phyloP scores from a whole-genome alignment of 345 rosid genomes.

The Lenwebbia sp. region DNA sequence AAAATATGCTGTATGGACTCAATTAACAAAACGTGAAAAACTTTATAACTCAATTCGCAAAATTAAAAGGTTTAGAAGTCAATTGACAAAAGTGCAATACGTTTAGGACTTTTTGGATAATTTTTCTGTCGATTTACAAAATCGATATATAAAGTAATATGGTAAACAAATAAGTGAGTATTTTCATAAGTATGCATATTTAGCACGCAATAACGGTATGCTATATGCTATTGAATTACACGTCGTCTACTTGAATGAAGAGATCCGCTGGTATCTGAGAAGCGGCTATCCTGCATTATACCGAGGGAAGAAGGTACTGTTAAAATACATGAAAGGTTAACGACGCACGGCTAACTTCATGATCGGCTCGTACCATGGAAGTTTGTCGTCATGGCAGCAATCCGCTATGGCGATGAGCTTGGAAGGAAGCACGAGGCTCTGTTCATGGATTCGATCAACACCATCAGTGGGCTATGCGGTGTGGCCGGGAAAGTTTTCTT shows the following conservation, averaged over 20 bases:
- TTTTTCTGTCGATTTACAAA: too few species aligned
- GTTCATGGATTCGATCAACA: slow-evolving; percentile 16
- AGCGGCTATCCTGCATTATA: slow-evolving; percentile 42
- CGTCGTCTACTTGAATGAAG: slow-evolving; percentile 44
- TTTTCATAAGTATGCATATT: too few species aligned
- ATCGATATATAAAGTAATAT: too few species aligned
- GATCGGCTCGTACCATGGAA: slow-evolving; percentile 34
- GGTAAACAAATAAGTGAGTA: too few species aligned
- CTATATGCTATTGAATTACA: background rate
- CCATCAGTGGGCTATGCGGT: slow-evolving; percentile 17
- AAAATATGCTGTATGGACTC: too few species aligned
- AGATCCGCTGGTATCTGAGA: slow-evolving; percentile 63
- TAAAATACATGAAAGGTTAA: background rate
- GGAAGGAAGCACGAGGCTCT: slow-evolving; percentile 41
- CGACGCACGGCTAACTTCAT: background rate
- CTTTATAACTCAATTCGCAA: too few species aligned
- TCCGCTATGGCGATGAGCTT: slow-evolving; percentile 26
- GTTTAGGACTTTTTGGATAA: too few species aligned
- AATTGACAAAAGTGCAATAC: too few species aligned
- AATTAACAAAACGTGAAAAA: too few species aligned
- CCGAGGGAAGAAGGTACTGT: background rate
- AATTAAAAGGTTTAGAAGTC: too few species aligned
- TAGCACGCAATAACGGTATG: background rate
- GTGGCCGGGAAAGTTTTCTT: too few species aligned
- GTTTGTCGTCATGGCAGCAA: slow-evolving; percentile 36